Evolutionary conservation across 768 basidiomycete species (phyloP).

Genomic region (Kwoniella bestiolae): DNA sequence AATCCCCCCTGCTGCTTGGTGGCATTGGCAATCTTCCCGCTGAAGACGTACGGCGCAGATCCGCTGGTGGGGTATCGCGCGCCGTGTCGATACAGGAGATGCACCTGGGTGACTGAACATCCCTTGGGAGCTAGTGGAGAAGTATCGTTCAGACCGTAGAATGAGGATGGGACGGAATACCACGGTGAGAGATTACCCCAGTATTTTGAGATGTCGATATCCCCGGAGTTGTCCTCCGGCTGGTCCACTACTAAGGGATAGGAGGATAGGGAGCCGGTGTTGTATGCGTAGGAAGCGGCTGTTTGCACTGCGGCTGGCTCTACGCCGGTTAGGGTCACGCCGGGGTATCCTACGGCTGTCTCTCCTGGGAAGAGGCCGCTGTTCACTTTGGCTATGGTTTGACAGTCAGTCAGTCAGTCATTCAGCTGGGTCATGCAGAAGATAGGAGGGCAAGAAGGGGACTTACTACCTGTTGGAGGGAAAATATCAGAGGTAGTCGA

Average conservation of each 20-base stretch:
- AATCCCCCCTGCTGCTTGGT: conserved; percentile 24
- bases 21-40: conserved; percentile 48
- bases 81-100: conserved; percentile 43
- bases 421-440: background rate
- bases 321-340: conserved; percentile 44
- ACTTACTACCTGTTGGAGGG: conserved; percentile 49
- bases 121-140: conserved; percentile 47
- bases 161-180: conserved; percentile 48
- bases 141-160: conserved; percentile 53
- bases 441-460: background rate
- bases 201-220: conserved; percentile 45
- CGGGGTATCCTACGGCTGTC: conserved; percentile 45
- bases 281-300: conserved; percentile 42
- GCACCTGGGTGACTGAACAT: conserved; percentile 52
- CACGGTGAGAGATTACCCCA: conserved; percentile 56
- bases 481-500: conserved; percentile 42
- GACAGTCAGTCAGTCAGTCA: background rate
- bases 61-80: conserved; percentile 57
- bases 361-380: conserved; percentile 47
- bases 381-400: conserved; percentile 33
- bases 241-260: conserved; percentile 45
- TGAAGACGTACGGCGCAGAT: conserved; percentile 42
- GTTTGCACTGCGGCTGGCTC: conserved; percentile 53
- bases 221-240: conserved; percentile 4
- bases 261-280: conserved; percentile 13